Evolutionary conservation across 2,329 filamentous ascomycete species (phyloP), one percentile per base, ranked within the genome.

Genomic region (Chrysosporium queenslandicum): DNA sequence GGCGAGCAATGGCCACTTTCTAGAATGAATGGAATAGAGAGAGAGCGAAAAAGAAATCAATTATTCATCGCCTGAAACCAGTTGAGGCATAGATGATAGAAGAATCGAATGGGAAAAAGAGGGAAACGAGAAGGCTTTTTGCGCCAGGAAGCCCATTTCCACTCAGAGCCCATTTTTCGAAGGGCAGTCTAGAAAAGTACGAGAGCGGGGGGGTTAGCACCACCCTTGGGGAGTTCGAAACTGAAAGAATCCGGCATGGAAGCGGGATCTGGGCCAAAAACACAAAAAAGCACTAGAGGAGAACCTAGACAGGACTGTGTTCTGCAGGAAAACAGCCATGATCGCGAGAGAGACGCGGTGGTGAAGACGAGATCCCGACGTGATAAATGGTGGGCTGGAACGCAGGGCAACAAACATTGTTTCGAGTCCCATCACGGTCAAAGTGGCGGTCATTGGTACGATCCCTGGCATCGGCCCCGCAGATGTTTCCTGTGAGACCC

Each of bases 261-360:
- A 11, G 39, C 27, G 18, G 47, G 47, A 49, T 40, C 25, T 23
- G 16, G 34, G 18, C 23, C 3, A 25, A 20, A 30, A 30, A 34
- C 30, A 20, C n/a, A n/a, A n/a, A n/a, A n/a, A n/a, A n/a, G n/a
- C n/a, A n/a, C n/a, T n/a, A n/a, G n/a, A n/a, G n/a, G 25, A 41
- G 47, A 50, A 42, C 23, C 7, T 30, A 34, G 48, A 21, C 16
- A 9, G 12, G 12, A 5, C 25, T 18, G 2, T 37, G 16, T 45
- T 45, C 16, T 25, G 39, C 20, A 27, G 12, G 18, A 43, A 4
- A 43, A 29, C 39, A 23, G 39, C 39, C 49, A 14, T 51, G 9
- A 45, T 51, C 49, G 49, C 49, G 49, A 51, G 30, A 45, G 30
- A 25, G 27, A 51, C 49, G 49, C 49, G 49, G 27, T 51, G 29